phyloP scores from a whole-genome alignment of 73 alveolate genomes.

The Uronychia setigera region DNA sequence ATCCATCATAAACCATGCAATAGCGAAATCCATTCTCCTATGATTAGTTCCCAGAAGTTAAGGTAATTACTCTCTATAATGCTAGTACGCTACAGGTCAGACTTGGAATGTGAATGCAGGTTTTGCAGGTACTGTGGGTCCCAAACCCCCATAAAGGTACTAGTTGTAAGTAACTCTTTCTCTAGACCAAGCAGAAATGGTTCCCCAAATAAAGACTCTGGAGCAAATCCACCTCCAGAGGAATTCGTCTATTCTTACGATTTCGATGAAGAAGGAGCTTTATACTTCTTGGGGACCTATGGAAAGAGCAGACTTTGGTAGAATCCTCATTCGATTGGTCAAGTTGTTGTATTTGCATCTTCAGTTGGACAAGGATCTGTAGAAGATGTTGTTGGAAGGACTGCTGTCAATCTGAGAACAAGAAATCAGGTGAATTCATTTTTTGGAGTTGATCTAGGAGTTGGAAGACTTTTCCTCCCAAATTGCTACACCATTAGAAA shows the following conservation, averaged over 20 bases:
- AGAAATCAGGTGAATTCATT: constrained; percentile 85
- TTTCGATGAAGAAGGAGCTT: constrained; percentile 92
- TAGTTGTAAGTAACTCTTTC: neutral
- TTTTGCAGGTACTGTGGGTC: neutral
- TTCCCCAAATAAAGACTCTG: neutral
- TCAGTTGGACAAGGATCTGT: constrained; percentile 83
- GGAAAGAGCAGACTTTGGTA: constrained; percentile 76
- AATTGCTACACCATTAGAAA: constrained; percentile 85
- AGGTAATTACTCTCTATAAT: neutral
- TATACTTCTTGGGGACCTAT: constrained; percentile 87
- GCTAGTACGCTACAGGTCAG: neutral
- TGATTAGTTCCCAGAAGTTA: neutral
- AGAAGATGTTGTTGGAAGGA: constrained; percentile 85
- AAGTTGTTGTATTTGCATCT: constrained; percentile 81
- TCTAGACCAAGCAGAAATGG: neutral
- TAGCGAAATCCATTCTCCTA: neutral
- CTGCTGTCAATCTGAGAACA: constrained; percentile 83
- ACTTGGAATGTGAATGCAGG: neutral
- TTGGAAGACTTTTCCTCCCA: constrained; percentile 75
- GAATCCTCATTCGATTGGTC: constrained; percentile 87
- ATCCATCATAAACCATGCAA: neutral
- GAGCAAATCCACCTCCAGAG: neutral
- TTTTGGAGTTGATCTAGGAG: constrained; percentile 92
- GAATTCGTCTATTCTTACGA: constrained; percentile 80
- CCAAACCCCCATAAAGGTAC: neutral